These are phyloP conservation scores for Epichloe typhina DNA, from an alignment of 2,329 filamentous ascomycete species.

Conservation along the genomic window DNA sequence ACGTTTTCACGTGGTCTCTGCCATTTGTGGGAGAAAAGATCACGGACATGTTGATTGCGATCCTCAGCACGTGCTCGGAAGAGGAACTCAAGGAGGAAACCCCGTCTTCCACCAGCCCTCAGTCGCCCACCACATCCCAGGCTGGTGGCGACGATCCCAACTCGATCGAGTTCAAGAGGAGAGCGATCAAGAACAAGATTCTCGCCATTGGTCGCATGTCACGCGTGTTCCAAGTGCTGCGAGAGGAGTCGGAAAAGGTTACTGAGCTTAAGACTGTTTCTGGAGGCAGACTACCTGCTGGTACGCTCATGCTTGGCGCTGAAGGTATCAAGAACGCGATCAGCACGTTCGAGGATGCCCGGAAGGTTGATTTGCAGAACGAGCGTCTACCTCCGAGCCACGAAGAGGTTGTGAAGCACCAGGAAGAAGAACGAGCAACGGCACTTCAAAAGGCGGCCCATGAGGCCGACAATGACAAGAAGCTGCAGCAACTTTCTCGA, in stretches of 20 bases:
- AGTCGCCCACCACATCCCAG: constrained; percentile 51
- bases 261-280: constrained; percentile 96
- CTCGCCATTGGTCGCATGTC: constrained; percentile 92
- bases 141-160: constrained; percentile 51
- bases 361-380: constrained; percentile 95
- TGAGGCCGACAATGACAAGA: constrained; percentile 85
- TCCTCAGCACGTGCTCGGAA: constrained; percentile 97
- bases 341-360: constrained; percentile 87
- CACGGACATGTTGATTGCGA: constrained; percentile 98
- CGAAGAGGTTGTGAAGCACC: constrained; percentile 78
- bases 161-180: constrained; percentile 83
- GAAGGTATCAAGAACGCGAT: constrained; percentile 99
- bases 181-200: constrained; percentile 99
- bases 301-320: constrained; percentile 93
- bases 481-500: constrained; percentile 73
- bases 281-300: constrained; percentile 81
- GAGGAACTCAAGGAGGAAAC: constrained; percentile 88
- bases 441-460: constrained; percentile 75
- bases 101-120: constrained; percentile 37
- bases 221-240: constrained; percentile 93
- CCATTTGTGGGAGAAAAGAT: constrained; percentile 99
- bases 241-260: constrained; percentile 92
- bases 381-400: constrained; percentile 85
- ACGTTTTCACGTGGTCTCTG: constrained; percentile 99
- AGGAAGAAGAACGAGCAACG: constrained; percentile 65